These are phyloP conservation scores for Trichosanthes cucumerina DNA, from an alignment of 306 rosid genomes.

Conservation along the genomic window DNA sequence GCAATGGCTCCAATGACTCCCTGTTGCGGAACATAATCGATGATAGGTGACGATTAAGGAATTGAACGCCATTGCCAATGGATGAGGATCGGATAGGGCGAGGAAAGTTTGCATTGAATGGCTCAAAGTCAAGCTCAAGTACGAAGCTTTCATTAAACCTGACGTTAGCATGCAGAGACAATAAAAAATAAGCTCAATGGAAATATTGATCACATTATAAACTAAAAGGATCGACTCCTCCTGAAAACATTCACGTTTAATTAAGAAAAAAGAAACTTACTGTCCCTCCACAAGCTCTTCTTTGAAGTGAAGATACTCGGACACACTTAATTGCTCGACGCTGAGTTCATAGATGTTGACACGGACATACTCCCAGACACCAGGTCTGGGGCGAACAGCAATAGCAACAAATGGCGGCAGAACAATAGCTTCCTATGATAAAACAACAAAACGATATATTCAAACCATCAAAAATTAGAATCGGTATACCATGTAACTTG, in stretches of 20 bases:
- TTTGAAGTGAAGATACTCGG: constrained; percentile 79
- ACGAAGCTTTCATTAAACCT: constrained; percentile 35
- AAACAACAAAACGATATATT: neutral
- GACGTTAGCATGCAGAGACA: neutral
- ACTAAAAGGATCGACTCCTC: neutral
- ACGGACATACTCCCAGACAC: constrained; percentile 86
- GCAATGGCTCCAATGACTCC: constrained; percentile 71
- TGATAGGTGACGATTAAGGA: constrained; percentile 93
- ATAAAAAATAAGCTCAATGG: neutral
- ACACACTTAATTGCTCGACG: constrained; percentile 70
- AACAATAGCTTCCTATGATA: constrained; percentile 65
- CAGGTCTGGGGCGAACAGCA: constrained; percentile 90
- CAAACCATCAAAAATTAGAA: neutral
- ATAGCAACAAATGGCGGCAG: constrained; percentile 84
- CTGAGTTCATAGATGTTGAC: constrained; percentile 70
- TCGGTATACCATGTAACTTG: neutral
- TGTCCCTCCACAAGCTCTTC: constrained; percentile 68
- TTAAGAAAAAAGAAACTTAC: constrained; percentile 30
- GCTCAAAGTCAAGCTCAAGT: constrained; percentile 88
- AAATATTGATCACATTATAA: neutral
- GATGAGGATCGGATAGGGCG: constrained; percentile 81
- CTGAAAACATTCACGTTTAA: constrained; percentile 3
- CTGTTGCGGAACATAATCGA: constrained; percentile 74
- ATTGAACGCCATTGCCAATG: constrained; percentile 95
- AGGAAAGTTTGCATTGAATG: constrained; percentile 81